A percentile compares a stretch with the other conserved stretches of the same genome.
Evolutionary conservation across 257 asterid genomes (phyloP).

Genomic region (Petrea volubilis): DNA sequence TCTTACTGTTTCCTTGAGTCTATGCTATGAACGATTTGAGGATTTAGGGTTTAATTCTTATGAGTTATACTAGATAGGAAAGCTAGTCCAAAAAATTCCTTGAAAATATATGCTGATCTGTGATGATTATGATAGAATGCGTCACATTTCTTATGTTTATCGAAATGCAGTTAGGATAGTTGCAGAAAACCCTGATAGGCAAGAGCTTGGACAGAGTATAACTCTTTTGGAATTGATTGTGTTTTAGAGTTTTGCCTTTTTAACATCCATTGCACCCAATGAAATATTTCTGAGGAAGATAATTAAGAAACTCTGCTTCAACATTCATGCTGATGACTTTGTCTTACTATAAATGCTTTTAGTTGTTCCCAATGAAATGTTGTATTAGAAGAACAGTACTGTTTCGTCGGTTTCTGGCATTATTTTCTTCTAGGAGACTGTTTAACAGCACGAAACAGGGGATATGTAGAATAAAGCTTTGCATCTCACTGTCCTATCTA

Average conservation of each 20-base stretch:
- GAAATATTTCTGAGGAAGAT: not conserved
- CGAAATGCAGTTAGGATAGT: not conserved
- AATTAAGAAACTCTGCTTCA: not conserved
- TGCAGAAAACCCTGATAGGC: not conserved
- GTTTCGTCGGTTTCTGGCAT: constrained; percentile 8
- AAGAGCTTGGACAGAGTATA: not conserved
- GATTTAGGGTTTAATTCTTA: not conserved
- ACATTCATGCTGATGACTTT: not conserved
- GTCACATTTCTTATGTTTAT: not conserved
- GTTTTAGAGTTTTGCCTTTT: not conserved
- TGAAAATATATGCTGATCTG: not conserved
- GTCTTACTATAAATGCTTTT: not conserved
- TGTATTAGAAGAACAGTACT: not conserved
- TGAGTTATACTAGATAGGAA: no score
- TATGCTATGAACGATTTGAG: not conserved
- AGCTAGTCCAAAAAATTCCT: not conserved
- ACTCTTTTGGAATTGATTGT: not conserved
- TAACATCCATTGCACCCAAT: not conserved
- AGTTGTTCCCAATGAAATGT: not conserved
- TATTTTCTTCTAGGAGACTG: not conserved
- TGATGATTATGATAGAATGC: not conserved
- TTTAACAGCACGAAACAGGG: not conserved
- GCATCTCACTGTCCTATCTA: not conserved
- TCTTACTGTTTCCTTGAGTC: not conserved
- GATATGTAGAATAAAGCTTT: constrained; percentile 8